Percentiles rank a stretch among this genome's conserved stretches.
Conservation (phyloP, 2,329 filamentous ascomycete species). For the Xylariaceae sp. region DNA sequence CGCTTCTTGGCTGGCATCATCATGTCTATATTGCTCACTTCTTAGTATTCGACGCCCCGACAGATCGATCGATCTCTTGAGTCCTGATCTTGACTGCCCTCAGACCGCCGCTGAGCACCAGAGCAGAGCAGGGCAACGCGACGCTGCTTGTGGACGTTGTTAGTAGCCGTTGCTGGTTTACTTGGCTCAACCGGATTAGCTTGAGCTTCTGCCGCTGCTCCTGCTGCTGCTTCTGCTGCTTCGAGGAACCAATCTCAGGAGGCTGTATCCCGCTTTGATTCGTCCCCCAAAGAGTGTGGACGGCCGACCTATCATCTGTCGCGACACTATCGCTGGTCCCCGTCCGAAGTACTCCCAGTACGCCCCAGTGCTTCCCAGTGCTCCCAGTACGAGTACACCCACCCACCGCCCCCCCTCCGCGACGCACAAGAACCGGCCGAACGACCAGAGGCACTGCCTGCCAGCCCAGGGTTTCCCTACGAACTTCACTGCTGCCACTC, state of each 20-base stretch:
- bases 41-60: constrained; percentile 7
- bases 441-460: constrained; percentile 1
- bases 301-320: background rate
- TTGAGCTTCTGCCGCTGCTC: background rate
- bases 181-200: constrained; percentile 5
- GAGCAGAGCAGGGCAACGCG: constrained; percentile 2
- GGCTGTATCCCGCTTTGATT: constrained; percentile 3
- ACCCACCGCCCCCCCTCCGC: background rate
- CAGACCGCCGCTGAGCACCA: background rate
- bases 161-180: background rate
- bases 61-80: constrained; percentile 8
- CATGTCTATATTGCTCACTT: constrained; percentile 11
- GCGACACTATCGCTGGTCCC: background rate
- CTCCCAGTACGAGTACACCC: background rate
- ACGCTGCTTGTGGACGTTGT: background rate
- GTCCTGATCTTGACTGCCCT: background rate
- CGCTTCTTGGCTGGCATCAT: constrained; percentile 4
- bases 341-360: constrained; percentile 4
- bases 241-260: background rate
- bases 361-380: background rate
- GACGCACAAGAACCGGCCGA: constrained; percentile 1
- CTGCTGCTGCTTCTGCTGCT: too few relatives aligned
- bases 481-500: background rate
- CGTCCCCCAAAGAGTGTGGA: constrained; percentile 1
- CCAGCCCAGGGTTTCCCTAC: background rate